phyloP scores from a whole-genome alignment of 345 rosid genomes.

The Cochlearia excelsa region DNA sequence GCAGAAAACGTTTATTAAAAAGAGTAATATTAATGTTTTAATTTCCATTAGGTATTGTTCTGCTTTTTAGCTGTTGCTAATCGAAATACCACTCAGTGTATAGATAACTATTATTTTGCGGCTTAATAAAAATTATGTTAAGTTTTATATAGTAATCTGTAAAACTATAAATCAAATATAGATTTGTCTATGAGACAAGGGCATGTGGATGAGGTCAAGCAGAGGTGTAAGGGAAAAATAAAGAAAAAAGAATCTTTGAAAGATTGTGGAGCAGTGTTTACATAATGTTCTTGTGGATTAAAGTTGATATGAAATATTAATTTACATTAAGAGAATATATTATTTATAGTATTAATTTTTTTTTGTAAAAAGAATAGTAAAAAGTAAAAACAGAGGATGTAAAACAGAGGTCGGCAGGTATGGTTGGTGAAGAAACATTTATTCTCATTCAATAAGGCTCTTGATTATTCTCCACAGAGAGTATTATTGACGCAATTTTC shows the following conservation, averaged over 20 bases:
- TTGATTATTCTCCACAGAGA: not conserved
- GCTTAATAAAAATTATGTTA: no score
- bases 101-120: not conserved
- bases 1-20: not conserved
- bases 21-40: constrained; percentile 25
- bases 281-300: constrained; percentile 15
- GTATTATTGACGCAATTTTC: constrained; percentile 15
- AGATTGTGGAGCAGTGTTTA: constrained; percentile 26
- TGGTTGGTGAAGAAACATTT: constrained; percentile 25
- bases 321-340: not conserved
- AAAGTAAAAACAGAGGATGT: constrained; percentile 7
- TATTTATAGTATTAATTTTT: not conserved
- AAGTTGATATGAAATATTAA: constrained; percentile 24
- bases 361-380: constrained; percentile 13
- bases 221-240: constrained; percentile 19
- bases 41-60: constrained; percentile 10
- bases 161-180: no score
- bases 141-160: no score
- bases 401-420: constrained; percentile 28
- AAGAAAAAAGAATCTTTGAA: constrained; percentile 27
- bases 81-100: constrained; percentile 3
- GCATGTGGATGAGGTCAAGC: constrained; percentile 39
- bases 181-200: constrained; percentile 18
- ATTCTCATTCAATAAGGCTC: not conserved
- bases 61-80: constrained; percentile 5